Evolutionary conservation across 495 filamentous ascomycete species (phyloP), one percentile per base, ranked within the genome.

Genomic region (Podospora tetraspora): DNA sequence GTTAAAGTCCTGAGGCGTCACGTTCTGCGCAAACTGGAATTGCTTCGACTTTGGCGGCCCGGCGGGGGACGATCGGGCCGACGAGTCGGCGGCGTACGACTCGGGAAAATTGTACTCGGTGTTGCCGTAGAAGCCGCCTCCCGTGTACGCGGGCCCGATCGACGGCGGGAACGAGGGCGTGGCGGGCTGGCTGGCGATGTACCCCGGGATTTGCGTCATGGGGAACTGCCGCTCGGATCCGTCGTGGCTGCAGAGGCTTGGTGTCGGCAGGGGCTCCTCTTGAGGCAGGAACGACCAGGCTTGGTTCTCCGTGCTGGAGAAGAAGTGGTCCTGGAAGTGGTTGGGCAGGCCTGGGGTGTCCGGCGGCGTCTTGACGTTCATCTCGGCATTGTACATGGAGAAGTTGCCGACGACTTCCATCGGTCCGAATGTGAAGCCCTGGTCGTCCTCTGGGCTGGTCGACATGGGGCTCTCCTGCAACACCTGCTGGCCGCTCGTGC

Each of bases 1-100:
- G 67, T 64, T 75, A 59, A 81, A 84, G 69, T 84, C 78, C 29
- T 81, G 81, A 5, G 81, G 81, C 0, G 81, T 84, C 61, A 84
- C 73, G 69, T 84, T 84, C 61, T 80, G 81, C 13, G 81, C 82
- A 69, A 84, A 84, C 68, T 84, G 81, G 23, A 84, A 83, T 58
- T 82, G 73, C 68, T 79, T 82, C 19, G 81, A 77, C 69, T 71
- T 75, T 1, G 77, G 64, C 0, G 70, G 71, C 19, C 78, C 77
- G 22, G 73, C 76, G 2, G 81, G 81, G 16, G 81, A 82, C 4
- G 78, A 80, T 23, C 74, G 75, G 1, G 79, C 76, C 24, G 80
- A 81, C 21, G 76, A 76, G 69, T 80, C 80, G 1, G 75, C 63
- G 58, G 76, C 72, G 43, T 82, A 82, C 22, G 80, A 71, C 12